Base-by-base conservation (phyloP, 2,329 filamentous ascomycete genomes). In the Metarhizium robertsii region DNA sequence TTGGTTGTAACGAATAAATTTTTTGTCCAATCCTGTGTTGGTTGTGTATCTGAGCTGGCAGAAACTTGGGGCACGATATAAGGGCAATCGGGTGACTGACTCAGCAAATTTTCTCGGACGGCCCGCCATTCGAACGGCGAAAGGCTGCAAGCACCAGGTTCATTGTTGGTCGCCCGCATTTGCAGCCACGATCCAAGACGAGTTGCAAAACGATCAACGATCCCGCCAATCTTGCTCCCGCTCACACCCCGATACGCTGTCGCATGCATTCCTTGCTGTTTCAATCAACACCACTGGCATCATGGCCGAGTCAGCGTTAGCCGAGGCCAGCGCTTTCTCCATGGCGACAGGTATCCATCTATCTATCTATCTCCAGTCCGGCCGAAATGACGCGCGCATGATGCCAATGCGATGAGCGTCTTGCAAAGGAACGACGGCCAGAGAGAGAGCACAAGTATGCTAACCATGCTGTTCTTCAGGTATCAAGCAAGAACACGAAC, bases 31-130 rank as follows among this genome's bases (percentile, higher is more conserved):
- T 29, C 16, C 45, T 48, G 45, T 48, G 45, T 29, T 16, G 25
- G 38, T 71, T 73, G 71, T 73, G 71, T 73, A 73, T 73, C 71
- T 62, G 60, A 57, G 56, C 59, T 62, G 62, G 61, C 66, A 64
- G 63, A 67, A 62, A 65, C 67, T 65, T 66, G 69, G 69, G 69
- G 69, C 69, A 70, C 62, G 67, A 68, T 69, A 69, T 70, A 69
- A 72, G 68, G 69, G 70, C 70, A 71, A 59, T 61, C 59, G 64
- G 53, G 55, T 57, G 64, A 62, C 69, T 72, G 64, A 71, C 63
- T 71, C 69, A 71, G 71, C 72, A 73, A 71, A 72, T 68, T 73
- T 72, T 73, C 68, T 70, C 66, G 67, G 61, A 62, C 61, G 63
- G 65, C 67, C 63, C 60, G 62, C 67, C 61, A 62, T 59, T 62